These are phyloP conservation scores for Xylariaceae sp. DNA, from an alignment of 2,329 filamentous ascomycete genomes.

Conservation along the genomic window DNA sequence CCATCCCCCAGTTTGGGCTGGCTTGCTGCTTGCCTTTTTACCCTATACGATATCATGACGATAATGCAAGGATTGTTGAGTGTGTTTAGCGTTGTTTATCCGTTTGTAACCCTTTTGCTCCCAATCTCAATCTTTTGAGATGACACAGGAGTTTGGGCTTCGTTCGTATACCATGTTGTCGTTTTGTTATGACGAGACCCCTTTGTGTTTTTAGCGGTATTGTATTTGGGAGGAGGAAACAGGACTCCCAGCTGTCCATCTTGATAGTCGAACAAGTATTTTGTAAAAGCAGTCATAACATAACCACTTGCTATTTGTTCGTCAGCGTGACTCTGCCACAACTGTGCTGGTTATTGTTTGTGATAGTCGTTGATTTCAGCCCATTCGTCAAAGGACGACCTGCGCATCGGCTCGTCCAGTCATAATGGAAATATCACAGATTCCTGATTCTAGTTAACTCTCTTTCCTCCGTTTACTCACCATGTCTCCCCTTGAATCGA, in stretches of 20 bases:
- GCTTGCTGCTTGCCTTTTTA: slow-evolving; percentile 8
- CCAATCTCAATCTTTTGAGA: not conserved
- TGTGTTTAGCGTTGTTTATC: slow-evolving; percentile 1
- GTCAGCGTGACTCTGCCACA: too few species aligned
- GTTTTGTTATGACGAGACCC: not conserved
- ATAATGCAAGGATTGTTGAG: slow-evolving; percentile 9
- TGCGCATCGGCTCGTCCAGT: too few species aligned
- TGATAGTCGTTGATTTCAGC: too few species aligned
- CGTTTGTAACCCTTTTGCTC: not conserved
- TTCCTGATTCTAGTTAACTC: not conserved
- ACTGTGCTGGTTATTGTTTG: too few species aligned
- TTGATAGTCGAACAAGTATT: too few species aligned
- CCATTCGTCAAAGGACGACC: too few species aligned
- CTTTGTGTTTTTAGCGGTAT: not conserved
- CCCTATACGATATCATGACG: slow-evolving; percentile 19
- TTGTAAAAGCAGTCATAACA: too few species aligned
- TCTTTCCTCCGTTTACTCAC: not conserved
- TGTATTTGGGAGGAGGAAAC: too few species aligned
- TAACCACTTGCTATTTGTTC: too few species aligned
- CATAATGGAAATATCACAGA: not conserved
- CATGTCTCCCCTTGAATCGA: not conserved
- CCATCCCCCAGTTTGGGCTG: slow-evolving; percentile 1
- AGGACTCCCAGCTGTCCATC: too few species aligned
- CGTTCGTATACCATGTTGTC: not conserved
- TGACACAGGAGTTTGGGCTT: not conserved